Evolutionary conservation across 78 protist genomes (phyloP), one percentile per base, ranked within the genome.

Genomic region (Dictyostelium capitatum): DNA sequence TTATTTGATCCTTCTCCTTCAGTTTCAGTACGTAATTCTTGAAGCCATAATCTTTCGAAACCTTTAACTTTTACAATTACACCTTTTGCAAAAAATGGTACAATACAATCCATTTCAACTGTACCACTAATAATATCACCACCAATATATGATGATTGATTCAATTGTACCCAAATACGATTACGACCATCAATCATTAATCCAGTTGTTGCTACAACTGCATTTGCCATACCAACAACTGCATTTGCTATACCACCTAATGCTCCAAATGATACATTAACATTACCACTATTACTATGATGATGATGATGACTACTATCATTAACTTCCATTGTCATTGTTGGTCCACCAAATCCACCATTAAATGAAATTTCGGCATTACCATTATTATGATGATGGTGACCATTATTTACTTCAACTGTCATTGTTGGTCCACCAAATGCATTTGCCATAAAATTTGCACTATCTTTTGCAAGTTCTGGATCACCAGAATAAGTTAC

Each of bases 61-160:
- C 94, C 94, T 69, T 80, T 80, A 30, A 89, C 75, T 56, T 89
- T 79, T 0, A 72, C 87, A 62, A 80, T 37, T 6, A 89, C 94
- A 56, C 94, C 94, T n/a, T 89, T 79, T 10, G 94, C 94, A 80
- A 37, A 79, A 80, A 89, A 89, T 54, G 94, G 94, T 7, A 89
- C 85, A 0, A 72, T 23, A 19, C 87, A 79, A 19, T 89, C 94
- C 83, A 89, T 67, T 47, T 80, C 87, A 25, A 89, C 87, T 8
- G 87, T 89, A 46, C 94, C 94, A 32, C 57, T 28, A 32, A 89
- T 41, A 25, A 75, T 59, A 59, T 85, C 92, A 30, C 92, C 92
- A 75, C 92, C 92, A 30, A 85, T 77, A 43, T 74, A 85, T 4
- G 92, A 85, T 59, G 92, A 23, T 62, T 85, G 92, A 46, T 67